Conservation (phyloP, 768 basidiomycete genomes). For the Tulasnella sp. region DNA sequence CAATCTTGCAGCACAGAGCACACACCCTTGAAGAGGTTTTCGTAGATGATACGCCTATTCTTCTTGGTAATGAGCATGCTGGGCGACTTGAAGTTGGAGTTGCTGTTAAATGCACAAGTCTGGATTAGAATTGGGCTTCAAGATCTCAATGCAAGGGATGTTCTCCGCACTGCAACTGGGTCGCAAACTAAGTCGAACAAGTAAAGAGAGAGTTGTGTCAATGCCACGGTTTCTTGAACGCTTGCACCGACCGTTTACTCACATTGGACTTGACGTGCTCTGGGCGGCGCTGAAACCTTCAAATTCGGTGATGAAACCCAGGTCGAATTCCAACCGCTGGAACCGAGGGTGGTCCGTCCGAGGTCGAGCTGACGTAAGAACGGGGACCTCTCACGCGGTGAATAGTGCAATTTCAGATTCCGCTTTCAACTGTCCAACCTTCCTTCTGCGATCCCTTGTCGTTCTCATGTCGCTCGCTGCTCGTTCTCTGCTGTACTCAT, state of each 20-base stretch:
- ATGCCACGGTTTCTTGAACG: neutral
- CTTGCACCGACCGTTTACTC: neutral
- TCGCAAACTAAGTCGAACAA: neutral
- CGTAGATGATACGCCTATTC: slow-evolving; percentile 94
- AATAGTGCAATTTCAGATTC: neutral
- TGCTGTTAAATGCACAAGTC: slow-evolving; percentile 2
- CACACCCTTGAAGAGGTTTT: slow-evolving; percentile 99
- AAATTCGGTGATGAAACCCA: slow-evolving; percentile 6
- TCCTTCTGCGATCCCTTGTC: neutral
- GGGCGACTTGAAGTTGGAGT: slow-evolving; percentile 28
- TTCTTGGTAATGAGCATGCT: slow-evolving; percentile 97
- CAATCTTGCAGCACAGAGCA: slow-evolving; percentile 40
- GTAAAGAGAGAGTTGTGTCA: neutral
- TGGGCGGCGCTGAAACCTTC: neutral
- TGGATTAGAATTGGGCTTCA: slow-evolving; percentile 11
- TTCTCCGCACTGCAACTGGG: neutral
- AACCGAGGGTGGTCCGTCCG: neutral
- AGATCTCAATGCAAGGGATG: neutral
- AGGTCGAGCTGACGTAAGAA: neutral
- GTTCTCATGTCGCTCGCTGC: slow-evolving; percentile 5
- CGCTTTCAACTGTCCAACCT: neutral
- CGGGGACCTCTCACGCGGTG: slow-evolving; percentile 1
- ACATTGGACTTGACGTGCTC: slow-evolving; percentile 2
- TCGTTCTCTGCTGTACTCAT: neutral
- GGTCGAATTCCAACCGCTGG: neutral